Evolutionary conservation across 371 early-diverging fungal species (phyloP).

Genomic region (Conidiobolus incongruus): DNA sequence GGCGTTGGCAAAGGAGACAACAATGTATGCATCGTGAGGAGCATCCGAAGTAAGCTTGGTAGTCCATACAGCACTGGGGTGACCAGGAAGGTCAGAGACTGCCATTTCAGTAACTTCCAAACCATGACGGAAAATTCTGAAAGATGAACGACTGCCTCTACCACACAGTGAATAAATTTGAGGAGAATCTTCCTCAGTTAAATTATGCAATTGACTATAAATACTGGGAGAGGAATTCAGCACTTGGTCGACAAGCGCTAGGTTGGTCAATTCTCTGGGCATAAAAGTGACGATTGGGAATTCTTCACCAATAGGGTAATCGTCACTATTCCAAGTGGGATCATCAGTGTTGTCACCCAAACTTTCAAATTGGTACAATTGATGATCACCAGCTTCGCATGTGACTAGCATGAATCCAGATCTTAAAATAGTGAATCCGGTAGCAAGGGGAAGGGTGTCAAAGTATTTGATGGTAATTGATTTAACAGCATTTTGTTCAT

Average conservation of each 20-base stretch:
- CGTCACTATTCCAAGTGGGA: too few relatives aligned
- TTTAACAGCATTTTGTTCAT: constrained; percentile 33
- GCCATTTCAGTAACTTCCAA: constrained; percentile 80
- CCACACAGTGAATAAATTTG: constrained; percentile 84
- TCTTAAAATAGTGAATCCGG: constrained; percentile 63
- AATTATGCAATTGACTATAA: constrained; percentile 38
- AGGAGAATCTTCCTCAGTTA: constrained; percentile 79
- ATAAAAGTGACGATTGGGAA: too few relatives aligned
- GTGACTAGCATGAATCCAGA: constrained; percentile 86
- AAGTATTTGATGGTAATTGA: constrained; percentile 73
- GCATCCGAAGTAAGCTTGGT: constrained; percentile 34
- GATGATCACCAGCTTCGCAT: constrained; percentile 80
- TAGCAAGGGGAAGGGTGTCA: constrained; percentile 73
- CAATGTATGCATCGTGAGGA: constrained; percentile 61
- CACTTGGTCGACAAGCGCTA: not conserved
- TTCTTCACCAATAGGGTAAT: too few relatives aligned
- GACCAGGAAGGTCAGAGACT: constrained; percentile 77
- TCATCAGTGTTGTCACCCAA: constrained; percentile 71
- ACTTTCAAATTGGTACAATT: constrained; percentile 75
- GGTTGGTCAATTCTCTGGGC: not conserved
- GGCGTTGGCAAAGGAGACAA: constrained; percentile 81
- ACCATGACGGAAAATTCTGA: constrained; percentile 81
- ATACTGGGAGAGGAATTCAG: not conserved
- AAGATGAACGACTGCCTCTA: constrained; percentile 49
- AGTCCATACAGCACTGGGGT: constrained; percentile 89